Conservation (phyloP, 345 rosid genomes). For the Salix purpurea region DNA sequence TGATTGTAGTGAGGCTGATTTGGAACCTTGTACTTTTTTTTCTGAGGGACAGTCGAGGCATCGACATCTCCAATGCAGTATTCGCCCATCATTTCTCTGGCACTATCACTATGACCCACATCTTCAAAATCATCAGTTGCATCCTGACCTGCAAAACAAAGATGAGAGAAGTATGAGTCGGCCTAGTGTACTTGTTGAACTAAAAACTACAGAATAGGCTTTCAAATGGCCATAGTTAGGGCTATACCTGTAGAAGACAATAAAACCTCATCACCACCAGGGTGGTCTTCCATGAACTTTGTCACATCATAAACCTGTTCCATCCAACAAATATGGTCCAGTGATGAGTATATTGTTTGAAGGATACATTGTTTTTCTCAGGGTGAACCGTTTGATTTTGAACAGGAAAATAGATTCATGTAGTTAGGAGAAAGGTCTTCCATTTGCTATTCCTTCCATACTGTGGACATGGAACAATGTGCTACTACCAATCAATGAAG, state of each 20-base stretch:
- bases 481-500: not conserved
- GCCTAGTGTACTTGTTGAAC: not conserved
- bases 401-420: not conserved
- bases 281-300: constrained; percentile 26
- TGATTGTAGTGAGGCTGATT: constrained; percentile 71
- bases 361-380: not conserved
- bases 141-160: constrained; percentile 16
- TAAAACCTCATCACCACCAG: constrained; percentile 25
- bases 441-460: not conserved
- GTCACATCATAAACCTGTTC: constrained; percentile 22
- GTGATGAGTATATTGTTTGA: not conserved
- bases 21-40: constrained; percentile 26
- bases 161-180: not conserved
- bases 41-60: constrained; percentile 13
- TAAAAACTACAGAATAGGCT: not conserved
- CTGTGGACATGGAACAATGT: not conserved
- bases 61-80: constrained; percentile 23
- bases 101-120: constrained; percentile 24
- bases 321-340: not conserved
- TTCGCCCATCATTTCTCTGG: constrained; percentile 22
- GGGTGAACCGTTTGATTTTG: no score
- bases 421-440: not conserved
- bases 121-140: constrained; percentile 30
- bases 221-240: not conserved
- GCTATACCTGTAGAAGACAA: constrained; percentile 17